Evolutionary conservation across 2,329 filamentous ascomycete genomes (phyloP).

Genomic region (Teratosphaeria pseudoeucalypti): DNA sequence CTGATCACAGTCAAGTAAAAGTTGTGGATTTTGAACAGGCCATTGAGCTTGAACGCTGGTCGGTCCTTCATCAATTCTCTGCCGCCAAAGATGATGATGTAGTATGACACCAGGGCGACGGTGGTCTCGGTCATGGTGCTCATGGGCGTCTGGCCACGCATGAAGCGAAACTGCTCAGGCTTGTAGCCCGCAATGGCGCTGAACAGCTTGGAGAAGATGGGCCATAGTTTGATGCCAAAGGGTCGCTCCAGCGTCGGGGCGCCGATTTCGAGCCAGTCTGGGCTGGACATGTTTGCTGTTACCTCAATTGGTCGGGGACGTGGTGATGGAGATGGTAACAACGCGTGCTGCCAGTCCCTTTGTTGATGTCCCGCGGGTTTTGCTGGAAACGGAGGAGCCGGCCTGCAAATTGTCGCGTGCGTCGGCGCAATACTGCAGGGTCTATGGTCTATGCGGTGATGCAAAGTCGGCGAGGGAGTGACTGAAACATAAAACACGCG

Average conservation of each 20-base stretch:
- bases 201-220: conserved; percentile 83
- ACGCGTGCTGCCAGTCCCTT: background rate
- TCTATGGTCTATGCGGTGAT: background rate
- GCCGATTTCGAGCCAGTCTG: conserved; percentile 43
- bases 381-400: background rate
- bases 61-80: conserved; percentile 85
- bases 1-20: conserved; percentile 84
- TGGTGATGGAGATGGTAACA: background rate
- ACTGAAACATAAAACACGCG: background rate
- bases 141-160: conserved; percentile 72
- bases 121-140: conserved; percentile 78
- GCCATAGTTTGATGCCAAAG: conserved; percentile 72
- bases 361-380: background rate
- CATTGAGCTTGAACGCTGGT: conserved; percentile 75
- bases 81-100: conserved; percentile 84
- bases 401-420: background rate
- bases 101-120: conserved; percentile 78
- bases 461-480: background rate
- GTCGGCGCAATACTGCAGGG: background rate
- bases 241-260: conserved; percentile 79
- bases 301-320: background rate
- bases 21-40: conserved; percentile 92
- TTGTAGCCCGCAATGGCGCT: conserved; percentile 68
- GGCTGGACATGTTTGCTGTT: conserved; percentile 3
- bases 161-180: conserved; percentile 76